Percentiles rank a stretch among this genome's conserved stretches.
Conservation (phyloP, 1,284 basidiomycete species). For the Microbotryum intermedium region DNA sequence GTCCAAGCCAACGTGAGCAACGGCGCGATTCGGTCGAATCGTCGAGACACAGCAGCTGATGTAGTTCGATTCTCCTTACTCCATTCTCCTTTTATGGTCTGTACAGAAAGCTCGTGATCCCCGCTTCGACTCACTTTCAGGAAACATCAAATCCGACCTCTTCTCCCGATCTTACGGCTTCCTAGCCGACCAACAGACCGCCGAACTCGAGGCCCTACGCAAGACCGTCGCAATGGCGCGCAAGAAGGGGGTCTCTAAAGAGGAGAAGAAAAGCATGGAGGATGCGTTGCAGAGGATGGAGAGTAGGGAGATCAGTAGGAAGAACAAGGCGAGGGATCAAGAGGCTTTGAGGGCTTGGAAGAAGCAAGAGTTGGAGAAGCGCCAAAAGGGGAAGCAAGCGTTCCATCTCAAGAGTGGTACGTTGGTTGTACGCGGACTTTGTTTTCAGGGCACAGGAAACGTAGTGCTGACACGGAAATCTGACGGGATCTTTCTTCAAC, state of each 20-base stretch:
- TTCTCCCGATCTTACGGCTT: slow-evolving; percentile 74
- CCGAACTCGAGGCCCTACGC: slow-evolving; percentile 57
- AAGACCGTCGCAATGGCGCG: slow-evolving; percentile 60
- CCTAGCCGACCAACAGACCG: slow-evolving; percentile 57
- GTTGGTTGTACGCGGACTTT: slow-evolving; percentile 31
- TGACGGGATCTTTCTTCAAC: not conserved
- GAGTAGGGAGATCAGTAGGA: slow-evolving; percentile 48
- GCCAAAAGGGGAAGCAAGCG: slow-evolving; percentile 62
- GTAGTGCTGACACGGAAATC: not conserved
- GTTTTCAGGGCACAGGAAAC: too few relatives aligned
- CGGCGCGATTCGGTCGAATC: too few relatives aligned
- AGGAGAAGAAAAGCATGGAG: slow-evolving; percentile 69
- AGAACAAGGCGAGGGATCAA: slow-evolving; percentile 47
- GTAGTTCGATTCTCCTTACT: too few relatives aligned
- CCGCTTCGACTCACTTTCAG: slow-evolving; percentile 67
- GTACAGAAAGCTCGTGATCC: slow-evolving; percentile 72
- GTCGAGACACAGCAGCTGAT: slow-evolving; percentile 49
- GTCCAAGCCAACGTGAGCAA: too few relatives aligned
- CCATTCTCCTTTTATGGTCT: not conserved
- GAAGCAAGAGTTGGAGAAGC: slow-evolving; percentile 64
- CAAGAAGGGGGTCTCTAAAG: slow-evolving; percentile 56
- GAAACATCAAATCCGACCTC: slow-evolving; percentile 58
- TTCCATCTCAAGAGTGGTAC: slow-evolving; percentile 83
- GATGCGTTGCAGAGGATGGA: slow-evolving; percentile 59
- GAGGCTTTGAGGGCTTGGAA: slow-evolving; percentile 54